Base-by-base conservation (phyloP, 2,329 filamentous ascomycete species). In the Aaosphaeria pasadenensis region DNA sequence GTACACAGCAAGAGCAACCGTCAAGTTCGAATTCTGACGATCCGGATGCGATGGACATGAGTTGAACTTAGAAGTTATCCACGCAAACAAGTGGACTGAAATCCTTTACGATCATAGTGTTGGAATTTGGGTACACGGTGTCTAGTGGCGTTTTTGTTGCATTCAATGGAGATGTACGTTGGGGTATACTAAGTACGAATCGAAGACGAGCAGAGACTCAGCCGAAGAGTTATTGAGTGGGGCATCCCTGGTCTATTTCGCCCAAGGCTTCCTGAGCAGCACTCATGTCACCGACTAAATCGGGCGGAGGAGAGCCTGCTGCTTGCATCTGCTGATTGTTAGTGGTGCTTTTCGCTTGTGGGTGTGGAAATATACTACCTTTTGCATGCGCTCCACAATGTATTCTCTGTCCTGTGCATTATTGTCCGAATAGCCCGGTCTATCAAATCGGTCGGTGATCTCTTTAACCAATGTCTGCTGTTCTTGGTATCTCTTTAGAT, bases 371-470 rank as follows among this genome's bases (percentile, higher is more conserved):
- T 30, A 30, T 44, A 52, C 49, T 59, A 96, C 92, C 85, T 92
- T 92, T 71, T 97, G 92, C 94, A 99, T 99, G 67, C 87, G 86
- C 64, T 96, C 91, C 56, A 96, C 92, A 61, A 99, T 94, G 71
- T 91, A 96, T 66, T 95, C 89, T 53, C 91, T 80, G 71, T 95
- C 89, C 41, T 82, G 79, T 11, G 87, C 74, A 66, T 95, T 92
- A 9, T 87, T 82, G 74, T 99, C 94, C 42, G 83, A 83, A 69
- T 95, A 99, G 0, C 80, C 83, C 46, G 81, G 78, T 69, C 87
- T 83, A 70, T 99, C 91, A 64, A 99, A 99, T 66, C 90, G 89
- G 57, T 74, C 78, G 47, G 96, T 90, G 69, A 99, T 97, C 70
- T 96, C 89, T 48, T 76, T 78, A 2, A 96, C 91, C 42, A 96